A percentile compares a stretch with the other conserved stretches of the same genome.
phyloP scores from a whole-genome alignment of 768 basidiomycete genomes.

The Panaeolus cyanescens region DNA sequence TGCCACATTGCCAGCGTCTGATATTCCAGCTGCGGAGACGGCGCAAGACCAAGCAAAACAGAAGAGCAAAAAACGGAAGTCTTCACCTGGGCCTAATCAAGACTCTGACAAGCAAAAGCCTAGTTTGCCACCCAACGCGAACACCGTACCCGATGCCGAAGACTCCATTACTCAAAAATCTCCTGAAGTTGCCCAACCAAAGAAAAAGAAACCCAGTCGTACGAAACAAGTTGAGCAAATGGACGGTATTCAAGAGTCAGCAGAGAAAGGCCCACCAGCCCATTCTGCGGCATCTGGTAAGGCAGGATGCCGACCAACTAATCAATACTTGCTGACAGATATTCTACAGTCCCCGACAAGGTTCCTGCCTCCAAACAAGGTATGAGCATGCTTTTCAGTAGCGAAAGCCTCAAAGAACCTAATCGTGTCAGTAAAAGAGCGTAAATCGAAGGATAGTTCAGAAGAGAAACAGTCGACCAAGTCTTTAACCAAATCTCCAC shows the following conservation, averaged over 20 bases:
- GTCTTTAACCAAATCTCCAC: background rate
- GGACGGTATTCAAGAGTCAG: background rate
- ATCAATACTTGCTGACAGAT: background rate
- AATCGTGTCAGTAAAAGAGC: background rate
- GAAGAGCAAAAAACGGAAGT: constrained; percentile 7
- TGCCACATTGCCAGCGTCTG: background rate
- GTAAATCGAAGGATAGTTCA: background rate
- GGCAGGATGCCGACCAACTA: background rate
- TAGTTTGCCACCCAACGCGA: too few relatives aligned
- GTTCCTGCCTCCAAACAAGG: background rate
- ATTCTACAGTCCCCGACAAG: background rate
- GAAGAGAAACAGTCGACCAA: background rate
- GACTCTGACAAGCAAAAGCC: too few relatives aligned
- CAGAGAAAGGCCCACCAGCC: background rate
- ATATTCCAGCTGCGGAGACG: background rate
- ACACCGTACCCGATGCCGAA: constrained; percentile 7
- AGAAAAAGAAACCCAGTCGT: background rate
- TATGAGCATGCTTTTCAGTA: background rate
- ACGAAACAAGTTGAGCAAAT: background rate
- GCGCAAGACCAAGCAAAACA: background rate
- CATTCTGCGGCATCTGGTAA: background rate
- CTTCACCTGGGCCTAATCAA: too few relatives aligned
- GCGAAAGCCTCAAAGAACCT: too few relatives aligned
- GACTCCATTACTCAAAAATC: background rate
- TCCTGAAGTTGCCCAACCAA: background rate